phyloP scores from a whole-genome alignment of 1,284 basidiomycete genomes.

The Ganoderma lucidum region DNA sequence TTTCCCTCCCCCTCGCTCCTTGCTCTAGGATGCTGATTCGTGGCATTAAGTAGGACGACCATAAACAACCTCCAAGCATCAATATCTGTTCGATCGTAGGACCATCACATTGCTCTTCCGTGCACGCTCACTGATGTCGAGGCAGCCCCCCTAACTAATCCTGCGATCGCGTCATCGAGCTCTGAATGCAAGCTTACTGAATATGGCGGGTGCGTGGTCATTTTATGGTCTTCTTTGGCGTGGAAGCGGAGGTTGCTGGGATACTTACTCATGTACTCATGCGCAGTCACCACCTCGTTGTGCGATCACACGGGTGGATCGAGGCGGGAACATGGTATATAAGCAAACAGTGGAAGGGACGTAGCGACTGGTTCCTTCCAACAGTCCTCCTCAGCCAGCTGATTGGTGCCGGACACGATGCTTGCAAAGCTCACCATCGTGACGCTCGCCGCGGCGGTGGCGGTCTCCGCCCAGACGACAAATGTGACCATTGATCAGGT shows the following conservation, averaged over 20 bases:
- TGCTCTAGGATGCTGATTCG: not conserved
- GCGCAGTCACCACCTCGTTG: not conserved
- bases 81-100: not conserved
- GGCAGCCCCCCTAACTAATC: too few species aligned
- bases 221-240: not conserved
- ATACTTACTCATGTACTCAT: not conserved
- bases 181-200: not conserved
- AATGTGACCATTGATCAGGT: slow-evolving; percentile 43
- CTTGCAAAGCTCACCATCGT: slow-evolving; percentile 13
- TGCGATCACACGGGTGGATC: slow-evolving; percentile 18
- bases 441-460: slow-evolving; percentile 15
- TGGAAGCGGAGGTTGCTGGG: not conserved
- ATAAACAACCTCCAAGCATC: not conserved
- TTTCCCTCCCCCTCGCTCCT: not conserved
- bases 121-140: too few species aligned
- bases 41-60: not conserved
- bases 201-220: not conserved
- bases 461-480: slow-evolving; percentile 29
- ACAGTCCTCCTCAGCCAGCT: not conserved
- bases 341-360: not conserved
- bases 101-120: not conserved
- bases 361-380: not conserved
- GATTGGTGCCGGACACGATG: slow-evolving; percentile 16
- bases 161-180: too few species aligned
- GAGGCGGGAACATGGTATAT: not conserved